Conservation (phyloP, 2,329 filamentous ascomycete species). For the Fusarium guadeloupense region DNA sequence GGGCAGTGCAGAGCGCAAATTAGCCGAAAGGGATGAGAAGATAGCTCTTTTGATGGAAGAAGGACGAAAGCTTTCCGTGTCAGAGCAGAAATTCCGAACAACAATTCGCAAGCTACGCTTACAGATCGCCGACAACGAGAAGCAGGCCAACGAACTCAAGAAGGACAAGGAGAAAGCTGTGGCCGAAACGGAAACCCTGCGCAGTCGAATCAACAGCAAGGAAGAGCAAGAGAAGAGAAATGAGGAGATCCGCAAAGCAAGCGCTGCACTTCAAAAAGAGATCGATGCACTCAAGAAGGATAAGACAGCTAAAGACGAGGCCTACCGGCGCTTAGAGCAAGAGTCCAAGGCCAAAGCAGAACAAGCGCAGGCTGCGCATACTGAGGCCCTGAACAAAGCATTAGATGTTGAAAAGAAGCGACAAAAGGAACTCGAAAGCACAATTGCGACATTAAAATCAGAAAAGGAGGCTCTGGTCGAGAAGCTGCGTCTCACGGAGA, state of each 20-base stretch:
- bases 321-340: slow-evolving; percentile 72
- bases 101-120: slow-evolving; percentile 83
- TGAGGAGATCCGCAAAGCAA: slow-evolving; percentile 61
- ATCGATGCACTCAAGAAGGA: slow-evolving; percentile 57
- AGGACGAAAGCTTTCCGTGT: slow-evolving; percentile 86
- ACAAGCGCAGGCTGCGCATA: slow-evolving; percentile 70
- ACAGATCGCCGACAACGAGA: slow-evolving; percentile 73
- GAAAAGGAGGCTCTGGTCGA: slow-evolving; percentile 82
- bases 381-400: slow-evolving; percentile 72
- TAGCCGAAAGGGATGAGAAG: slow-evolving; percentile 90
- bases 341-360: slow-evolving; percentile 75
- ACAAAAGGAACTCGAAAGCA: slow-evolving; percentile 64
- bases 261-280: slow-evolving; percentile 57
- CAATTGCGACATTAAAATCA: slow-evolving; percentile 72
- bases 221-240: slow-evolving; percentile 65
- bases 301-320: slow-evolving; percentile 67
- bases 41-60: slow-evolving; percentile 92
- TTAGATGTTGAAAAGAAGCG: slow-evolving; percentile 72
- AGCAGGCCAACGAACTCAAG: slow-evolving; percentile 67
- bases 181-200: slow-evolving; percentile 58
- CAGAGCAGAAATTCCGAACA: slow-evolving; percentile 83
- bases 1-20: slow-evolving; percentile 76
- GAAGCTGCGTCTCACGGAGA: slow-evolving; percentile 73
- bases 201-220: slow-evolving; percentile 58
- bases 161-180: slow-evolving; percentile 67